These are phyloP conservation scores for Micromonas pusilla DNA, from an alignment of 139 green algal genomes.

Conservation along the genomic window DNA sequence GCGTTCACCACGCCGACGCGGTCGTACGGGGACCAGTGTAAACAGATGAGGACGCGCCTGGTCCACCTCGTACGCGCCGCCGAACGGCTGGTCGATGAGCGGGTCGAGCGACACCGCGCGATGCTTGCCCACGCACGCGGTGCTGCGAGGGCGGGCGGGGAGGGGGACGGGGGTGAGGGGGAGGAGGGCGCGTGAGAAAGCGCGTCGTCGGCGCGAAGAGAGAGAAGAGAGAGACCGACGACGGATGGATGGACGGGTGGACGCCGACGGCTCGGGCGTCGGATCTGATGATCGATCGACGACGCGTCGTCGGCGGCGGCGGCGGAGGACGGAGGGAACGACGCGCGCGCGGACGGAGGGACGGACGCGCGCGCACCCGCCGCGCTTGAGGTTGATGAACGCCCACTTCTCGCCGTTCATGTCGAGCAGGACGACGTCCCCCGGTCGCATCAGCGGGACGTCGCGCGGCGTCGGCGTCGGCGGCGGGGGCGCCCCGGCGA, in stretches of 20 bases:
- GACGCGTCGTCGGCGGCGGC: not conserved
- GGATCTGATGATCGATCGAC: not conserved
- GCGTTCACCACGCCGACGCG: not conserved
- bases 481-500: not conserved
- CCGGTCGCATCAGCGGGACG: not conserved
- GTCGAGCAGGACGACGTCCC: not conserved
- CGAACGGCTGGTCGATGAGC: conserved; percentile 3
- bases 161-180: no score
- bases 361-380: not conserved
- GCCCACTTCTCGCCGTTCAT: conserved; percentile 2
- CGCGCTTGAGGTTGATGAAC: conserved; percentile 5
- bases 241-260: not conserved
- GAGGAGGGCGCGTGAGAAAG: not conserved
- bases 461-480: not conserved
- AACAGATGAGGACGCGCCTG: no score
- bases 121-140: not conserved
- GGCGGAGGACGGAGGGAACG: not conserved
- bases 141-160: not conserved
- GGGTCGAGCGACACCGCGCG: not conserved
- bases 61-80: not conserved
- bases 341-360: no score
- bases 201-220: no score
- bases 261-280: no score
- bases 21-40: no score
- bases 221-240: not conserved